Base-by-base conservation (phyloP, 2,329 filamentous ascomycete genomes). In the Dactylellina haptotyla region DNA sequence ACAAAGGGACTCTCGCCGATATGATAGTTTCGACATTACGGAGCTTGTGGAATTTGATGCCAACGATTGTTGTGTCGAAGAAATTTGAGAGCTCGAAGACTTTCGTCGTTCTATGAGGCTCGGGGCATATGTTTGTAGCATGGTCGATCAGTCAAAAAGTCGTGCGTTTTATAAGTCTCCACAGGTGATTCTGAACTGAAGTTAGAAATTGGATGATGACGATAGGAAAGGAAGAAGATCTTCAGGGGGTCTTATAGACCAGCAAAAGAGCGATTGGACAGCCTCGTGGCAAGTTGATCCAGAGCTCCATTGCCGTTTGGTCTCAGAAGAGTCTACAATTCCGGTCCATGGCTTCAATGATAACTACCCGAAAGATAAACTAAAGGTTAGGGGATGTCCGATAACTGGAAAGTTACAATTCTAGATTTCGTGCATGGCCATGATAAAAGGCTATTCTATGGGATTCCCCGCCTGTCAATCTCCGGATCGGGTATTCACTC, bases 151-250 rank as follows among this genome's bases (percentile, higher is more conserved):
- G 37, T 12, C 18, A 50, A 16, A n/a, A 43, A 16, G 6, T 46
- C n/a, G 30, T 9, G 25, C n/a, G n/a, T 8, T 37, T n/a, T n/a
- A n/a, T n/a, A n/a, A n/a, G n/a, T n/a, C n/a, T 50, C 8, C 3
- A 18, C 25, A 46, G 26, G 23, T n/a, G 3, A 39, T 20, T 9
- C 2, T 10, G 4, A 37, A n/a, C 10, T 48, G n/a, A 34, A 25
- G 20, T 54, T 25, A 14, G 48, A 70, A 32, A 25, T 50, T 45
- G 32, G 25, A 45, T 16, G 26, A 32, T 63, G 46, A 34, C 8
- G 41, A 63, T 58, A n/a, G 16, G 51, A 58, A 71, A 57, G 50
- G 66, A 51, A 57, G 50, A n/a, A 46, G 66, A 71, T 71, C 50
- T 57, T 62, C 57, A 45, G 46, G 50, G 48, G 32, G 39, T 26